phyloP scores from a whole-genome alignment of 1,284 basidiomycete genomes.

The Schizophyllum amplum region DNA sequence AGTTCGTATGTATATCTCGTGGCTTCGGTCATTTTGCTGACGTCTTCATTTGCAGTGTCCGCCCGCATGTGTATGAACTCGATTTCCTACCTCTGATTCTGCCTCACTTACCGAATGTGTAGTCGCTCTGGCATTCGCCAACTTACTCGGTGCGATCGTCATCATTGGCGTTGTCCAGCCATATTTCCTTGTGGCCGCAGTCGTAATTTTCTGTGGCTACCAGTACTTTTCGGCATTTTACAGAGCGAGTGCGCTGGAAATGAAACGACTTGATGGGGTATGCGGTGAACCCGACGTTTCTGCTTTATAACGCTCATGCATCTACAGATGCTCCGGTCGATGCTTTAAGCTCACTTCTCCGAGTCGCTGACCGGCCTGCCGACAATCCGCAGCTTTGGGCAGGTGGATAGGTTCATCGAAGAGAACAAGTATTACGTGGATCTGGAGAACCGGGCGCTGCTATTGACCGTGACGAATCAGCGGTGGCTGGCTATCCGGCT shows the following conservation, averaged over 20 bases:
- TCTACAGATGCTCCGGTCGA: conserved; percentile 44
- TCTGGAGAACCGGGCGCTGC: conserved; percentile 87
- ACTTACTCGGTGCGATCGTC: conserved; percentile 69
- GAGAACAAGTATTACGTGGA: conserved; percentile 80
- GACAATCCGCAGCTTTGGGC: conserved; percentile 84
- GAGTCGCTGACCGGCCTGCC: conserved; percentile 83
- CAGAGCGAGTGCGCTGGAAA: conserved; percentile 79
- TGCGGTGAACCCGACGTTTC: neutral
- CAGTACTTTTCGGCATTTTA: conserved; percentile 75
- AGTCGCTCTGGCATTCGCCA: conserved; percentile 55
- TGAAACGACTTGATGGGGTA: conserved; percentile 57
- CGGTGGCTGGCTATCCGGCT: conserved; percentile 87
- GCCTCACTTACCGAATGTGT: conserved; percentile 78
- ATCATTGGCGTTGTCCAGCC: conserved; percentile 74
- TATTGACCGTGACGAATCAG: conserved; percentile 78
- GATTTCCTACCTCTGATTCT: conserved; percentile 21
- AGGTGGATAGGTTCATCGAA: conserved; percentile 57
- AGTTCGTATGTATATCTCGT: conserved; percentile 20
- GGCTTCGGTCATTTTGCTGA: no score
- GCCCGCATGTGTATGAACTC: conserved; percentile 49
- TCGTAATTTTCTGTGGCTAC: conserved; percentile 50
- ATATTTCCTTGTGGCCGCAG: conserved; percentile 77
- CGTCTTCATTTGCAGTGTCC: conserved; percentile 45
- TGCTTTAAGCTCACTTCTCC: conserved; percentile 82
- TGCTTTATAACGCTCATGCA: conserved; percentile 4